These are phyloP conservation scores for Microglena sp. DNA, from an alignment of 139 green algal species.

Conservation along the genomic window DNA sequence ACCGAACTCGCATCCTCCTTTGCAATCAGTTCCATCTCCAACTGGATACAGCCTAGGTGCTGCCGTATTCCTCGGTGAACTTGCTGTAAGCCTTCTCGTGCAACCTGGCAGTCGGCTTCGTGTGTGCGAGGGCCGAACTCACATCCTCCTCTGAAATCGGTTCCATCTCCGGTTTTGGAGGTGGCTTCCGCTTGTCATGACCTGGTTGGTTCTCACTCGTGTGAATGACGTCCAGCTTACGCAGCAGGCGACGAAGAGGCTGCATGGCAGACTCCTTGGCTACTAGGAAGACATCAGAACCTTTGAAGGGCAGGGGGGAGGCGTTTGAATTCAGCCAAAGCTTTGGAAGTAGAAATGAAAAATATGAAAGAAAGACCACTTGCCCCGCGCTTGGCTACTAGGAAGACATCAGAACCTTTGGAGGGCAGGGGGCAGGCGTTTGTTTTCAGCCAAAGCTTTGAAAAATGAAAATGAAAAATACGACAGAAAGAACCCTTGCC, in stretches of 20 bases:
- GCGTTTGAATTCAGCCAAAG: not conserved
- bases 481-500: no score
- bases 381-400: not conserved
- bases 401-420: not conserved
- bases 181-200: no score
- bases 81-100: no score
- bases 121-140: no score
- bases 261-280: slow-evolving; percentile 58
- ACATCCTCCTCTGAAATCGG: no score
- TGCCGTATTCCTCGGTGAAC: no score
- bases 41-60: no score
- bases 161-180: no score
- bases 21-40: no score
- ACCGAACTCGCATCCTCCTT: no score
- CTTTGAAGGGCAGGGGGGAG: slow-evolving; percentile 6
- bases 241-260: slow-evolving; percentile 43
- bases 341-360: not conserved
- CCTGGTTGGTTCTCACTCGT: no score
- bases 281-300: slow-evolving; percentile 39
- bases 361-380: not conserved
- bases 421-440: not conserved
- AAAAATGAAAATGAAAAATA: not conserved
- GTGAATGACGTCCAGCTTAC: slow-evolving; percentile 39
- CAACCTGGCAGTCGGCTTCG: no score
- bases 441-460: not conserved